Base-by-base conservation (phyloP, 352 stramenopile genomes). In the Plasmopara muralis region DNA sequence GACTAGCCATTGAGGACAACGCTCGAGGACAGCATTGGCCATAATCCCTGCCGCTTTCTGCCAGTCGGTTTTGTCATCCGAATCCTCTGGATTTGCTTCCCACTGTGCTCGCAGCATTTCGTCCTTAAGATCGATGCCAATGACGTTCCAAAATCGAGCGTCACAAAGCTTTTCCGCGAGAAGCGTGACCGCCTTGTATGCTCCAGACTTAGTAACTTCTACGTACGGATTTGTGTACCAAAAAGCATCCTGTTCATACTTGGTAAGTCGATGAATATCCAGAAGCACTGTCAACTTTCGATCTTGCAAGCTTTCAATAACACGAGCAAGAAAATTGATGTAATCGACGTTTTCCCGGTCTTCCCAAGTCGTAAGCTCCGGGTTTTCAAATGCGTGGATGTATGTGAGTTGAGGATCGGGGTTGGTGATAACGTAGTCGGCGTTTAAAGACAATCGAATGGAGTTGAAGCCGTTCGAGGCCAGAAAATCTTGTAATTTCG, bases 81-180 rank as follows among this genome's bases (percentile, higher is more conserved):
- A 49, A 29, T 71, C 63, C 2, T 38, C 40, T 10, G 53, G 51
- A 9, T 69, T 42, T 5, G 47, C 50, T 38, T 65, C 57, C 71
- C 71, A 78, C 43, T 70, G 54, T 8, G 55, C 66, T 37, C 72
- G 47, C 29, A 63, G 37, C 71, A 78, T 81, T 42, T 74, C 70
- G 51, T 81, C 73, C 53, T 87, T 89, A 45, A 89, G 60, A 47
- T 85, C 74, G 6, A 89, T 47, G n/a, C 75, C 77, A 15, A 89
- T 50, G 18, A 87, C 46, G 58, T 89, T 89, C 69, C 72, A 89
- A 50, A 83, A 83, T 3, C 54, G 66, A n/a, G 64, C 43, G 7
- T 62, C 70, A 46, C 78, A 85, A 28, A 89, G 64, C 1, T 57
- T 63, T 25, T 70, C 66, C 28, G 78, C 61, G 8, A 85, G 44